Evolutionary conservation across 169 alveolate genomes (phyloP), one percentile per base, ranked within the genome.

Genomic region (Plasmodium vivax): DNA sequence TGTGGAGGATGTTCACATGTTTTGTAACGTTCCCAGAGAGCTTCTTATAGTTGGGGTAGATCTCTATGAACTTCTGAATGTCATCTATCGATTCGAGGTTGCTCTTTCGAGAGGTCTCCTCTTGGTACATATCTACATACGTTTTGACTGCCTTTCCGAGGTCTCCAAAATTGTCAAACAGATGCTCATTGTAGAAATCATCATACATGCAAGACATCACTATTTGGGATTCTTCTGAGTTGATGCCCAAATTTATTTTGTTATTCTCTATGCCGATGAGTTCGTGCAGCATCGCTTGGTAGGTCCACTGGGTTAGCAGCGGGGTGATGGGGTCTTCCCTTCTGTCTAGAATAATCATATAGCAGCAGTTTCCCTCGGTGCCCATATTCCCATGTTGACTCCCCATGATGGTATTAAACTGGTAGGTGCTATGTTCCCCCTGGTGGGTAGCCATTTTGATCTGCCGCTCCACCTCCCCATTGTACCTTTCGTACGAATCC

Each of bases 311-410:
- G 94, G 98, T 98, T 84, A 99, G 95, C 88, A 99, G 84, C 32
- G 99, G 99, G 10, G 99, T 98, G 3, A 98, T 97, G n/a, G 99
- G 99, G 74, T 99, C 99, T 94, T 98, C 99, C 95, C 98, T 98
- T 94, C 99, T 96, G 96, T 99, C 99, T 56, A 98, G 71, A 62
- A 99, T 90, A 38, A 99, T 82, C 92, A 99, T 83, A 38, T 97
- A 88, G 81, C 97, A 92, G 79, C 96, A 96, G 41, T 81, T 82
- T 1, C 95, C 93, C 54, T 92, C 96, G 41, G 80, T 82, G 7
- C 72, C 58, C 34, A 51, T 80, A 12, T 91, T 62, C 19, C n/a
- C 19, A 75, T 27, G 27, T 58, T 93, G 93, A 62, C 84, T 92
- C 19, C 72, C 62, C 0, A 83, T 68, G 43, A 96, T 54, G 34